phyloP scores from a whole-genome alignment of 192 early-diverging fungal species.

The Dispira parvispora region DNA sequence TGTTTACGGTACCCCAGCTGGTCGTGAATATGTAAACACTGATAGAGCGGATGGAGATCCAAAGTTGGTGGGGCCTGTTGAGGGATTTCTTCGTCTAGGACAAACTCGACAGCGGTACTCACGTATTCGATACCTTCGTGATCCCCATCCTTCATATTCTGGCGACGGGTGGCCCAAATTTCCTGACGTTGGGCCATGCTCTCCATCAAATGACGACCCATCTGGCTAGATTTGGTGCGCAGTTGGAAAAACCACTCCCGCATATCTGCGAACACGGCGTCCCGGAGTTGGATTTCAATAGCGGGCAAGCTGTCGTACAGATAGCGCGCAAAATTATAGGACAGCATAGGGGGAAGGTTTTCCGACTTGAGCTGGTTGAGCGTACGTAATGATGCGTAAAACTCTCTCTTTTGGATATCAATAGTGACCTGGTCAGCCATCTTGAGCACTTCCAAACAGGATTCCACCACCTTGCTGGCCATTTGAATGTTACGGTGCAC shows the following conservation, averaged over 20 bases:
- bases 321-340: conserved; percentile 70
- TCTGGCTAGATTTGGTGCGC: conserved; percentile 59
- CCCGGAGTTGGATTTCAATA: conserved; percentile 75
- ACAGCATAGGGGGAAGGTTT: conserved; percentile 54
- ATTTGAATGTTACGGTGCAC: conserved; percentile 79
- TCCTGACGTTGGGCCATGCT: conserved; percentile 55
- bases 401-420: conserved; percentile 64
- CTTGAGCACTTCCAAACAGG: conserved; percentile 76
- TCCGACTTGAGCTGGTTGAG: conserved; percentile 62
- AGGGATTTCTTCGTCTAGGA: conserved; percentile 69
- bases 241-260: conserved; percentile 83
- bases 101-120: conserved; percentile 64
- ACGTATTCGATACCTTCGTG: conserved; percentile 31
- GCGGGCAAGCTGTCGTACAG: conserved; percentile 77
- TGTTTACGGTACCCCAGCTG: conserved; percentile 75
- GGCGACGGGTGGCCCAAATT: conserved; percentile 17
- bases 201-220: conserved; percentile 73
- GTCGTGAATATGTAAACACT: conserved; percentile 91
- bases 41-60: conserved; percentile 89
- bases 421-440: conserved; percentile 67
- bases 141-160: conserved; percentile 17
- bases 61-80: conserved; percentile 53
- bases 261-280: conserved; percentile 69
- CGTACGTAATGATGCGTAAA: conserved; percentile 85
- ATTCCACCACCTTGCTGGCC: conserved; percentile 59